Evolutionary conservation across 495 filamentous ascomycete species (phyloP), one percentile per base, ranked within the genome.

Genomic region (Aspergillus bridgeri): DNA sequence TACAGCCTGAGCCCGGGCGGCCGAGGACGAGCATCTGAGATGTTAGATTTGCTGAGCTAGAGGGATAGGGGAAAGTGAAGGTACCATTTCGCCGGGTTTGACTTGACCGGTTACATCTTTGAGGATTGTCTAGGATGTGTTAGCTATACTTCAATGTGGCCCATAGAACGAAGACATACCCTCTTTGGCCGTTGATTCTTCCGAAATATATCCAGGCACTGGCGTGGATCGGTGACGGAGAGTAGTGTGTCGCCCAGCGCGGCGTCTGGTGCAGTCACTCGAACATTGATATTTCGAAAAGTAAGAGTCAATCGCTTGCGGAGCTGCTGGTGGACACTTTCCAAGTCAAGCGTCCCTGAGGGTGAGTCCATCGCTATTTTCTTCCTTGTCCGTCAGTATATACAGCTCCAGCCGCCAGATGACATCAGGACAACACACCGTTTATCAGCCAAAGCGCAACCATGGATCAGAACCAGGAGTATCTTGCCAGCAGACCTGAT

Each of bases 1-100:
- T 74, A 54, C 75, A 79, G 7, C 76, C 76, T 1, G 69, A 71
- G 5, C 76, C 76, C 17, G 76, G 76, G 2, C 76, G 65, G 5
- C 76, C 76, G 3, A 79, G 65, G 9, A 79, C 75, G 0, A 79
- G 68, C 46, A 77, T 57, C 68, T 75, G 49, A 17, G 21, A 51
- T 0, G 24, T n/a, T 25, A 17, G 43, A 63, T 65, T 59, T 48
- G 15, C 15, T 15, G 0, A 11, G 8, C 2, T 22, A n/a, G 20
- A 22, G 1, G 17, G 15, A 9, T 20, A 18, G 20, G 13, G 54
- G 42, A 15, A 0, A 15, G 11, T 19, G 23, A 18, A 49, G 64
- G 21, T 69, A 76, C 73, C 74, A 75, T 76, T 58, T 76, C 74
- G 0, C 74, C 72, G 0, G 74, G 74, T 6, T 65, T 66, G 0